A percentile compares a stretch with the other conserved stretches of the same genome.
Conservation (phyloP, 2,329 filamentous ascomycete genomes). For the Fusarium sulawesiense region DNA sequence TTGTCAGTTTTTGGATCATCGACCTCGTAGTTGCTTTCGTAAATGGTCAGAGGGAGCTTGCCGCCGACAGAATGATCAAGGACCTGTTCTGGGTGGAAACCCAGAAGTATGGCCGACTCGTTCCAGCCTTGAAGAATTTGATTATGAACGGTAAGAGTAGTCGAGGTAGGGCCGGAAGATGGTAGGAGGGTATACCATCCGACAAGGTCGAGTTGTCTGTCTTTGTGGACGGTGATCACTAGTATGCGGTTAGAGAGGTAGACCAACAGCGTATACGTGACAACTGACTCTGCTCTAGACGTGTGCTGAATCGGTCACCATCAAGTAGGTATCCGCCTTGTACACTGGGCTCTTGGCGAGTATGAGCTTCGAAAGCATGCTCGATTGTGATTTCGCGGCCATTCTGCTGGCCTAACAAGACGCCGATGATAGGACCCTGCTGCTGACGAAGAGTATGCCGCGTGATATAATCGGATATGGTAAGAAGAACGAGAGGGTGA, state of each 20-base stretch:
- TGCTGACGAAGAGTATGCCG: slow-evolving; percentile 84
- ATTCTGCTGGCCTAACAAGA: slow-evolving; percentile 90
- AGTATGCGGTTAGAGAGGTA: slow-evolving; percentile 9
- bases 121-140: slow-evolving; percentile 81
- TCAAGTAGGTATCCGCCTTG: slow-evolving; percentile 73
- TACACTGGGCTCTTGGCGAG: slow-evolving; percentile 55
- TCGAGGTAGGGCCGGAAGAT: slow-evolving; percentile 74
- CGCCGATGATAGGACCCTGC: slow-evolving; percentile 82
- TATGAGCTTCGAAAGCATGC: slow-evolving; percentile 87
- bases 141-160: slow-evolving; percentile 78
- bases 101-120: slow-evolving; percentile 87
- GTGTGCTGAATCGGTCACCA: slow-evolving; percentile 76
- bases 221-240: slow-evolving; percentile 92
- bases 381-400: slow-evolving; percentile 92
- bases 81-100: slow-evolving; percentile 79
- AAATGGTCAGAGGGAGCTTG: slow-evolving; percentile 89
- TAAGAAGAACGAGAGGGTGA: slow-evolving; percentile 94
- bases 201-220: slow-evolving; percentile 83
- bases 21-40: slow-evolving; percentile 85
- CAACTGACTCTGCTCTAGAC: slow-evolving; percentile 83
- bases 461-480: slow-evolving; percentile 96
- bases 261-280: neutral
- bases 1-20: slow-evolving; percentile 63
- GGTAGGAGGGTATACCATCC: slow-evolving; percentile 91
- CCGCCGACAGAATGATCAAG: slow-evolving; percentile 71